phyloP scores from a whole-genome alignment of 805 yeast species.

The Saturnispora serradocipensis region DNA sequence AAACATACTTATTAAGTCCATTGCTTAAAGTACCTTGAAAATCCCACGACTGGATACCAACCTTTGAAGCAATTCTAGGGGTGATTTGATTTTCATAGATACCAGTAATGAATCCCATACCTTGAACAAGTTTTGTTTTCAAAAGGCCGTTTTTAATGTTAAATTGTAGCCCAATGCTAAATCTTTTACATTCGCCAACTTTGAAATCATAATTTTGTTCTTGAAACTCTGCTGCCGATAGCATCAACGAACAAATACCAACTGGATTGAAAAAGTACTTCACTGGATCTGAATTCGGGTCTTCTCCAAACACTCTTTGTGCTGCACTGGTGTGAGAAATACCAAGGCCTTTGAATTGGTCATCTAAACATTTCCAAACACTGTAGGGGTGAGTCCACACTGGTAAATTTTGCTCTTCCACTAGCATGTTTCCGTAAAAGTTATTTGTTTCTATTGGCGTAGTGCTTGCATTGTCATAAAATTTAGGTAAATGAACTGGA shows the following conservation, averaged over 20 bases:
- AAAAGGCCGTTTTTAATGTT: conserved; percentile 25
- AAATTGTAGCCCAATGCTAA: conserved; percentile 28
- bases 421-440: conserved; percentile 63
- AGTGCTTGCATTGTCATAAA: conserved; percentile 33
- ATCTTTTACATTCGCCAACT: conserved; percentile 27
- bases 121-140: conserved; percentile 58
- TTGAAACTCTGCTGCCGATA: conserved; percentile 37
- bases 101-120: conserved; percentile 73
- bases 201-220: conserved; percentile 13
- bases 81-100: conserved; percentile 40
- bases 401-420: conserved; percentile 58
- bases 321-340: conserved; percentile 49
- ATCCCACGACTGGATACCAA: conserved; percentile 50
- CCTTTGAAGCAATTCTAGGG: conserved; percentile 49
- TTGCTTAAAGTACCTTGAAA: conserved; percentile 30
- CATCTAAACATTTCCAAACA: conserved; percentile 47
- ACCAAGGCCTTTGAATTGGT: conserved; percentile 47
- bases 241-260: conserved; percentile 52
- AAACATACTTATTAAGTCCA: conserved; percentile 44
- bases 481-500: conserved; percentile 53
- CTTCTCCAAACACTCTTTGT: conserved; percentile 66
- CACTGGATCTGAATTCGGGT: conserved; percentile 34
- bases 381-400: conserved; percentile 81
- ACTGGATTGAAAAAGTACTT: conserved; percentile 60
- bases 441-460: conserved; percentile 58